Evolutionary conservation across 179 eudicot genomes (phyloP).

Genomic region (Heliamphora pulchella): DNA sequence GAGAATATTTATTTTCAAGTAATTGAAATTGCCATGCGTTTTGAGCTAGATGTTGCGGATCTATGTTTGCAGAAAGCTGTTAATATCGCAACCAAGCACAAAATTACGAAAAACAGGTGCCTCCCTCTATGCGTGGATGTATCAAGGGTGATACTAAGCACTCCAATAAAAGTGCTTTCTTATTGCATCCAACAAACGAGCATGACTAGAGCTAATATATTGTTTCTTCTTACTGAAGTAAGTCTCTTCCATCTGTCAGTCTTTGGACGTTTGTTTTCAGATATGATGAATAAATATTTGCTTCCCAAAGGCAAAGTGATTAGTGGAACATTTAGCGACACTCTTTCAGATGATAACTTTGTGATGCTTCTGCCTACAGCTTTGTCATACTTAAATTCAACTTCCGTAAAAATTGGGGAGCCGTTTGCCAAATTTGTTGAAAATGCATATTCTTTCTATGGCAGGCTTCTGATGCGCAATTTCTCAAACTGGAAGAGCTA

Average conservation of each 20-base stretch:
- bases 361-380: conserved; percentile 78
- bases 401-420: conserved; percentile 28
- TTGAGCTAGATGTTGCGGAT: conserved; percentile 52
- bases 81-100: conserved; percentile 32
- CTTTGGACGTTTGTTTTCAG: conserved; percentile 56
- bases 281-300: conserved; percentile 31
- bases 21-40: conserved; percentile 35
- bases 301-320: conserved; percentile 19
- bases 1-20: conserved; percentile 56
- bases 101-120: conserved; percentile 24
- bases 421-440: conserved; percentile 26
- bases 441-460: conserved; percentile 39
- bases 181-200: conserved; percentile 44
- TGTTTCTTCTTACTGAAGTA: conserved; percentile 43
- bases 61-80: conserved; percentile 70
- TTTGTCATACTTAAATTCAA: conserved; percentile 39
- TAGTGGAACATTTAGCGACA: conserved; percentile 18
- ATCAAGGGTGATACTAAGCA: conserved; percentile 44
- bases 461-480: conserved; percentile 44
- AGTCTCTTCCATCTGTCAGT: conserved; percentile 68
- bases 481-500: conserved; percentile 63
- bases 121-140: conserved; percentile 38
- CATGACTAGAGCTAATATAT: conserved; percentile 46
- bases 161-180: conserved; percentile 49
- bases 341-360: conserved; percentile 45